phyloP scores from a whole-genome alignment of 2,329 filamentous ascomycete species.

The Polytolypa hystricis region DNA sequence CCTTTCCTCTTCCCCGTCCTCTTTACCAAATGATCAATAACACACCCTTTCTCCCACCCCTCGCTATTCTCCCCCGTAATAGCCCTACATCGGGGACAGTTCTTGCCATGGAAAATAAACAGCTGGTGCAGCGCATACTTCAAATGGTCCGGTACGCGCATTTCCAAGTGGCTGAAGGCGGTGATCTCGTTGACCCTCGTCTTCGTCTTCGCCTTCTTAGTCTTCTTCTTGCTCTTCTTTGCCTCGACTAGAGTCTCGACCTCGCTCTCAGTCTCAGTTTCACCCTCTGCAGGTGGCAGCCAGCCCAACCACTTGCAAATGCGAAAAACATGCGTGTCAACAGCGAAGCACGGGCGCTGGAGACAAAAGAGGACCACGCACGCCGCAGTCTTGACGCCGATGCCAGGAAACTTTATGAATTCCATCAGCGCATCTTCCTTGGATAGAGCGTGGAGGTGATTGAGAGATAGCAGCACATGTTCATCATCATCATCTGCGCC shows the following conservation, averaged over 20 bases:
- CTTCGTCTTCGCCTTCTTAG: slow-evolving; percentile 18
- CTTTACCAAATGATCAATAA: slow-evolving; percentile 52
- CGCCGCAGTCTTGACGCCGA: slow-evolving; percentile 55
- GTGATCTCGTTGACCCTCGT: slow-evolving; percentile 36
- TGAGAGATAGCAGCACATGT: slow-evolving; percentile 53
- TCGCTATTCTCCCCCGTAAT: slow-evolving; percentile 49
- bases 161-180: slow-evolving; percentile 50
- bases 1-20: slow-evolving; percentile 42
- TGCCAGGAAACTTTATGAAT: slow-evolving; percentile 49
- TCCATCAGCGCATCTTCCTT: slow-evolving; percentile 48
- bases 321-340: slow-evolving; percentile 57
- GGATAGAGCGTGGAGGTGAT: slow-evolving; percentile 47
- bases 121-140: slow-evolving; percentile 55
- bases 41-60: slow-evolving; percentile 53
- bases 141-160: slow-evolving; percentile 48
- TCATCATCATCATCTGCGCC: slow-evolving; percentile 49
- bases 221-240: slow-evolving; percentile 19
- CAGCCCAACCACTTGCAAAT: slow-evolving; percentile 52
- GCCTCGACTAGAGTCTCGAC: no score
- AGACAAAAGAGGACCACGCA: slow-evolving; percentile 56
- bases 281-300: slow-evolving; percentile 41
- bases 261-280: no score
- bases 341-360: slow-evolving; percentile 51
- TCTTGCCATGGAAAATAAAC: slow-evolving; percentile 52
- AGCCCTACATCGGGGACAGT: slow-evolving; percentile 49